Conservation (phyloP, 2,329 filamentous ascomycete genomes). For the Blastomyces emzantsi region DNA sequence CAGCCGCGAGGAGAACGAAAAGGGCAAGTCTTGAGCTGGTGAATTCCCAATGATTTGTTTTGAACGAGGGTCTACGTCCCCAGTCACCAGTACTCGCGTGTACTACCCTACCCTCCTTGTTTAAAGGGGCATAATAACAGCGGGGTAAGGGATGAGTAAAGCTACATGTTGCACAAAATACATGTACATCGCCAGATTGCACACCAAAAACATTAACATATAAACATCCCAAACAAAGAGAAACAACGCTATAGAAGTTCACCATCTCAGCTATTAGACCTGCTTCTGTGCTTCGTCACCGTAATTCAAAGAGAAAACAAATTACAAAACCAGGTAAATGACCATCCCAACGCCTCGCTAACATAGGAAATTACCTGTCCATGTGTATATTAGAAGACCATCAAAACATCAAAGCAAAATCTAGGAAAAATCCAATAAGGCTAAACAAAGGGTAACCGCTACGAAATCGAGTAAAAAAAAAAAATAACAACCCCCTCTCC, state of each 20-base stretch:
- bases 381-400: not conserved
- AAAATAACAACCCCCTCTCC: not conserved
- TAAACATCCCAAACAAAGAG: not conserved
- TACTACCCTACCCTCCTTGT: not conserved
- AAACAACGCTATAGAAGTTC: not conserved
- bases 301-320: not conserved
- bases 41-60: not conserved
- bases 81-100: not conserved
- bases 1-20: not conserved
- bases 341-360: conserved; percentile 10
- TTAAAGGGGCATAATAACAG: not conserved
- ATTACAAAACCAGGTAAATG: not conserved
- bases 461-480: not conserved
- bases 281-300: not conserved
- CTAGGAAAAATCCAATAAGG: not conserved
- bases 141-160: not conserved
- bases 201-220: not conserved
- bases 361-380: conserved; percentile 9
- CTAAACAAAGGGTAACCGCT: not conserved
- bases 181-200: not conserved
- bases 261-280: not conserved
- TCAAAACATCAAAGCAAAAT: not conserved
- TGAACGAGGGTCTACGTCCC: not conserved
- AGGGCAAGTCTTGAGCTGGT: not conserved
- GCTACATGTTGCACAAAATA: not conserved